These are phyloP conservation scores for Achaetomium macrosporum DNA, from an alignment of 2,329 filamentous ascomycete genomes.

Conservation along the genomic window DNA sequence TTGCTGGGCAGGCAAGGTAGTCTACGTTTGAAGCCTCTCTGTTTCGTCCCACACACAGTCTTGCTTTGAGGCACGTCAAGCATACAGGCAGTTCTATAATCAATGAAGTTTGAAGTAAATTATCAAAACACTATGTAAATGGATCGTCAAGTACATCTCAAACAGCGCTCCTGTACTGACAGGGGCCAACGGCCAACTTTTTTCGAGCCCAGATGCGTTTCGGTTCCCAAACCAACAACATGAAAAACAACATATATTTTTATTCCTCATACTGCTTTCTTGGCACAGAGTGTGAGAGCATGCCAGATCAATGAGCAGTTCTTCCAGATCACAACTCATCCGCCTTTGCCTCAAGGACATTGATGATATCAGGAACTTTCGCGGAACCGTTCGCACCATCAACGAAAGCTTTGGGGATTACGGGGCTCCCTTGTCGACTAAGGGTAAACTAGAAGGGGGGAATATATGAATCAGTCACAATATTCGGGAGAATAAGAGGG, in stretches of 20 bases:
- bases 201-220: background rate
- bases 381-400: constrained; percentile 38
- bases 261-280: background rate
- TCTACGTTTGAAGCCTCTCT: too few species aligned
- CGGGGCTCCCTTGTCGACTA: constrained; percentile 63
- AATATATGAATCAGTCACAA: constrained; percentile 7
- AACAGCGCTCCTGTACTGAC: constrained; percentile 1
- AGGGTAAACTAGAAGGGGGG: constrained; percentile 57
- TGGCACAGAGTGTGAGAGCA: too few species aligned
- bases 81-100: too few species aligned
- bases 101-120: background rate
- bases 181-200: background rate
- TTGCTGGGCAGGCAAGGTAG: too few species aligned
- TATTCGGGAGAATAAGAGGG: background rate
- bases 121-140: background rate
- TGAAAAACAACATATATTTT: background rate
- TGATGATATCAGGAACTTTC: constrained; percentile 25
- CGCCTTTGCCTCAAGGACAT: constrained; percentile 33
- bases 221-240: background rate
- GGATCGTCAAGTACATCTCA: background rate
- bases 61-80: too few species aligned
- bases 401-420: constrained; percentile 54
- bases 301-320: background rate
- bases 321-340: constrained; percentile 23
- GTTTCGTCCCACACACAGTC: too few species aligned